phyloP scores from a whole-genome alignment of 139 green algal genomes.

The Asterochloris erici region DNA sequence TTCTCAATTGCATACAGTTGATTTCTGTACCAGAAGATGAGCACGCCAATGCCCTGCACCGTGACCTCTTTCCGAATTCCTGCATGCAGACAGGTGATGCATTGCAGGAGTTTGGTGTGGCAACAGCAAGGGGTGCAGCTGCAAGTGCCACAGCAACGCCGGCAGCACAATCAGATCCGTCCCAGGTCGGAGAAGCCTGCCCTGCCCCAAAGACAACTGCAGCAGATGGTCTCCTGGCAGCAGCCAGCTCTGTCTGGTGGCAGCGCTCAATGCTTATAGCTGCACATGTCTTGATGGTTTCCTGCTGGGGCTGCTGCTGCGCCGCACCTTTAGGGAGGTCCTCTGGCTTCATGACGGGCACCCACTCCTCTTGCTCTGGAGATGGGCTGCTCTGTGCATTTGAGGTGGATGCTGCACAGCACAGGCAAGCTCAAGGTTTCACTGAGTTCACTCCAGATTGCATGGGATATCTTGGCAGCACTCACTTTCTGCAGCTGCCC shows the following conservation, averaged over 20 bases:
- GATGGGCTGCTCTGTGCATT: not conserved
- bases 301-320: not conserved
- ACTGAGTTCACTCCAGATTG: no score
- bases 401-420: not conserved
- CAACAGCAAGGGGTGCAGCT: not conserved
- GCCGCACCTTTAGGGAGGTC: slow-evolving; percentile 80
- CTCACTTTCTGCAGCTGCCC: no score
- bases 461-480: no score
- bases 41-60: slow-evolving; percentile 70
- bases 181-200: no score
- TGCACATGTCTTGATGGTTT: not conserved
- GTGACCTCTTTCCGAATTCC: slow-evolving; percentile 73
- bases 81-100: not conserved
- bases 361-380: slow-evolving; percentile 38
- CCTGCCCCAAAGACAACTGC: no score
- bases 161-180: no score
- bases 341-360: slow-evolving; percentile 74
- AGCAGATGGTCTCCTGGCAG: no score
- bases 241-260: not conserved
- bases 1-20: slow-evolving; percentile 89
- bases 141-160: no score
- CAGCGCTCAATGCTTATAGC: not conserved
- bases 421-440: no score
- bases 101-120: not conserved
- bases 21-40: slow-evolving; percentile 99